phyloP scores from a whole-genome alignment of 306 rosid genomes.

The Calophaca sinica region DNA sequence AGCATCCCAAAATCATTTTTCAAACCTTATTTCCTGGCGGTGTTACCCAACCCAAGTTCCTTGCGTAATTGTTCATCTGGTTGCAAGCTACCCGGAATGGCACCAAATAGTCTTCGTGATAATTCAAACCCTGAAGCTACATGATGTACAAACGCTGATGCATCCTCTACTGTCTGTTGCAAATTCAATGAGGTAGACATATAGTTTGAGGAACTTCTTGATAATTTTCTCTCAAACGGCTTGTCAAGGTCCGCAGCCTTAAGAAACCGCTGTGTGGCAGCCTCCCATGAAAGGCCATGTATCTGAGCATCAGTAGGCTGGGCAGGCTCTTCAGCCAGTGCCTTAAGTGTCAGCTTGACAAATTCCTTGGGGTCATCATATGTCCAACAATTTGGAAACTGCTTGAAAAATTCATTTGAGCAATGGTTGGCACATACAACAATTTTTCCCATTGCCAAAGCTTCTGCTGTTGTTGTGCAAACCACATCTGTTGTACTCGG shows the following conservation, averaged over 20 bases:
- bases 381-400: slow-evolving; percentile 84
- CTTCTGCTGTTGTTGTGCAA: slow-evolving; percentile 98
- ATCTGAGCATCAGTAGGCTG: slow-evolving; percentile 72
- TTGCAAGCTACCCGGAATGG: slow-evolving; percentile 79
- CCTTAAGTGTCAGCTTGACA: slow-evolving; percentile 65
- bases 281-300: slow-evolving; percentile 82
- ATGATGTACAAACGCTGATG: slow-evolving; percentile 77
- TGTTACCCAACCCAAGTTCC: slow-evolving; percentile 71
- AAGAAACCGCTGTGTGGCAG: slow-evolving; percentile 88
- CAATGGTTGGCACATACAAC: slow-evolving; percentile 86
- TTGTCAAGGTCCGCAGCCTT: slow-evolving; percentile 63
- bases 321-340: slow-evolving; percentile 68
- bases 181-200: slow-evolving; percentile 61
- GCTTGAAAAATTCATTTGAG: slow-evolving; percentile 96
- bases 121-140: slow-evolving; percentile 77
- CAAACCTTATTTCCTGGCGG: slow-evolving; percentile 49
- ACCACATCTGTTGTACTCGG: slow-evolving; percentile 98
- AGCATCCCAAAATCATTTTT: slow-evolving; percentile 39
- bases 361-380: slow-evolving; percentile 61
- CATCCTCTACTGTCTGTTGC: slow-evolving; percentile 58
- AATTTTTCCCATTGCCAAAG: slow-evolving; percentile 93
- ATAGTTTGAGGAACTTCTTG: slow-evolving; percentile 53
- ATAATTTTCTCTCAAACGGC: slow-evolving; percentile 39
- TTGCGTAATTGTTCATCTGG: slow-evolving; percentile 80
- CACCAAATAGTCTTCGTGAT: slow-evolving; percentile 83